Evolutionary conservation across 208 protist species (phyloP).

Genomic region (Wallacemonas rigidus): DNA sequence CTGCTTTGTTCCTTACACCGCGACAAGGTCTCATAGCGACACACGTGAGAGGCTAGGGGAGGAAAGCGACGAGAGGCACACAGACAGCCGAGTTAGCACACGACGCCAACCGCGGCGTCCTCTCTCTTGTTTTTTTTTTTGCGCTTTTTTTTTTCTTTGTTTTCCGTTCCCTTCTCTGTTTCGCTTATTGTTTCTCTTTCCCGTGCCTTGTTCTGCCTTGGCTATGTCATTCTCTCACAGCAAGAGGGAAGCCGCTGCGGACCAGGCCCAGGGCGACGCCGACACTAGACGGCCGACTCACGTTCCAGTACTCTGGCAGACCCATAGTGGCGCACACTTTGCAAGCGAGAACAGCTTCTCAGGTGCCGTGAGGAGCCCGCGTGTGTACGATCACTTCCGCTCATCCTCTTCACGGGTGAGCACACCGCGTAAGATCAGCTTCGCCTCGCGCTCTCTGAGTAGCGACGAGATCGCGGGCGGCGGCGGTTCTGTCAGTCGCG

Average conservation of each 20-base stretch:
- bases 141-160: not conserved
- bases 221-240: not conserved
- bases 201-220: constrained; percentile 7
- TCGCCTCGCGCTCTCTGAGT: constrained; percentile 7
- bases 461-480: not conserved
- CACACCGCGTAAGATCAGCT: not conserved
- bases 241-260: not conserved
- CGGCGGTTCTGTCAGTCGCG: too few relatives aligned
- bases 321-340: not conserved
- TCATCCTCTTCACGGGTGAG: not conserved
- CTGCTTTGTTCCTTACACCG: too few relatives aligned
- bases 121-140: constrained; percentile 14
- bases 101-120: not conserved
- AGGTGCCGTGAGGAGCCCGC: not conserved
- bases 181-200: constrained; percentile 20
- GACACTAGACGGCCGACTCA: not conserved
- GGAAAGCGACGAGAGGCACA: too few relatives aligned
- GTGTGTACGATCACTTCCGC: not conserved
- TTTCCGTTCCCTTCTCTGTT: constrained; percentile 9
- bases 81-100: too few relatives aligned
- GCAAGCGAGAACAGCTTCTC: not conserved
- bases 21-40: too few relatives aligned
- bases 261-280: not conserved
- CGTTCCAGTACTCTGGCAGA: not conserved
- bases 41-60: too few relatives aligned